A percentile compares a stretch with the other conserved stretches of the same genome.
phyloP scores from a whole-genome alignment of 331 rosid species.

The Rhamnella rubrinervis region DNA sequence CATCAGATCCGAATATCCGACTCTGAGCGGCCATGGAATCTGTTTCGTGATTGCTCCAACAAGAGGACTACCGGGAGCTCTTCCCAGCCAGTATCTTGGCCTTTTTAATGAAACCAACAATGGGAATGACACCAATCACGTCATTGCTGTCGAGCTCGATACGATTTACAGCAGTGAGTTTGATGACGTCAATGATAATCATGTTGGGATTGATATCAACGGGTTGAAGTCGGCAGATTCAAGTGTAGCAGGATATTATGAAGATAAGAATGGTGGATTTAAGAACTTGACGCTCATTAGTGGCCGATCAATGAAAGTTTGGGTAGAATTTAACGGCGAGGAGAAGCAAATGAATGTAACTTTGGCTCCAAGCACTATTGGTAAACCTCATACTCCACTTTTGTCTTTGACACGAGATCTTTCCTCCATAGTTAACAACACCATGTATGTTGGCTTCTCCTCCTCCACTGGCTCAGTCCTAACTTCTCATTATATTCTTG shows the following conservation, averaged over 20 bases:
- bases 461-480: conserved; percentile 21
- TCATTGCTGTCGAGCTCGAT: conserved; percentile 39
- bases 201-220: conserved; percentile 43
- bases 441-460: conserved; percentile 38
- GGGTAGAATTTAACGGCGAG: conserved; percentile 36
- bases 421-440: conserved; percentile 17
- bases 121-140: conserved; percentile 22
- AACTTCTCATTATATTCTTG: conserved; percentile 27
- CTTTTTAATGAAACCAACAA: conserved; percentile 22
- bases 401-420: conserved; percentile 26
- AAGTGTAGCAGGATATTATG: conserved; percentile 8
- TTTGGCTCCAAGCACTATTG: conserved; percentile 14
- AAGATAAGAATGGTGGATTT: neutral
- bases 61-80: conserved; percentile 25
- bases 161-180: conserved; percentile 15
- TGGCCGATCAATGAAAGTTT: conserved; percentile 31
- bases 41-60: conserved; percentile 38
- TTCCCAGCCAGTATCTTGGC: conserved; percentile 20
- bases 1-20: conserved; percentile 1
- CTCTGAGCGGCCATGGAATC: conserved; percentile 34
- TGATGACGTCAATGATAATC: conserved; percentile 37
- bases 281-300: conserved; percentile 14
- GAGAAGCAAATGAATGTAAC: conserved; percentile 25
- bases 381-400: conserved; percentile 33
- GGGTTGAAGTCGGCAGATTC: neutral